Evolutionary conservation across 495 filamentous ascomycete genomes (phyloP).

Genomic region (Melanomma pulvis-pyrius): DNA sequence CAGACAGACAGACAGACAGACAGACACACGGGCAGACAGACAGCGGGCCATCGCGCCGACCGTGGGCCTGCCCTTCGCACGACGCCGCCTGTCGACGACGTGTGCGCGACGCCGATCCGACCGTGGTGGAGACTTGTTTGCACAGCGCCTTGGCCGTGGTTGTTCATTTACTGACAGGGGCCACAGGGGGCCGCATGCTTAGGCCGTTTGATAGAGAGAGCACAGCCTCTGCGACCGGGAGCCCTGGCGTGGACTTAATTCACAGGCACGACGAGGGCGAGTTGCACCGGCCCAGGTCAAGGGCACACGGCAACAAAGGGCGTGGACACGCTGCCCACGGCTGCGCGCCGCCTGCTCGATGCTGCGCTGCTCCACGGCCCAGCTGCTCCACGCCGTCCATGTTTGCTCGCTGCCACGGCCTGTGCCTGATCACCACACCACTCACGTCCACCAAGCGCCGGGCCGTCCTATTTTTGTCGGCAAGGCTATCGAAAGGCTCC

Average conservation of each 20-base stretch:
- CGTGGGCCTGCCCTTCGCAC: no score
- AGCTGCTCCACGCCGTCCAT: no score
- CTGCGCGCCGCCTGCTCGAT: no score
- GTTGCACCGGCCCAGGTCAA: background rate
- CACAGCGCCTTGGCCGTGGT: background rate
- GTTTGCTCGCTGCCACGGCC: background rate
- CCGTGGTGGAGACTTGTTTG: background rate
- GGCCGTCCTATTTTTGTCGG: background rate
- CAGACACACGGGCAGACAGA: background rate
- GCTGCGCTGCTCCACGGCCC: no score
- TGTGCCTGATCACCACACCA: constrained; percentile 8
- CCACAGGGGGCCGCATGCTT: background rate
- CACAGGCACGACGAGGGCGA: background rate
- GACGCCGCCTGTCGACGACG: background rate
- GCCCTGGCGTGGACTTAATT: background rate
- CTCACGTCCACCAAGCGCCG: background rate
- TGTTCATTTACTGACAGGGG: constrained; percentile 7
- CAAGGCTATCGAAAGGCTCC: constrained; percentile 19
- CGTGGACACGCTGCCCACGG: background rate
- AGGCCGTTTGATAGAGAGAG: constrained; percentile 6
- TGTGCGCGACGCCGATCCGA: background rate
- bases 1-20: background rate
- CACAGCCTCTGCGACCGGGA: constrained; percentile 11
- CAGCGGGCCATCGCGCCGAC: background rate
- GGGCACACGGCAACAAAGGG: no score